Base-by-base conservation (phyloP, 2,329 filamentous ascomycete species). In the Fusarium drepaniforme region DNA sequence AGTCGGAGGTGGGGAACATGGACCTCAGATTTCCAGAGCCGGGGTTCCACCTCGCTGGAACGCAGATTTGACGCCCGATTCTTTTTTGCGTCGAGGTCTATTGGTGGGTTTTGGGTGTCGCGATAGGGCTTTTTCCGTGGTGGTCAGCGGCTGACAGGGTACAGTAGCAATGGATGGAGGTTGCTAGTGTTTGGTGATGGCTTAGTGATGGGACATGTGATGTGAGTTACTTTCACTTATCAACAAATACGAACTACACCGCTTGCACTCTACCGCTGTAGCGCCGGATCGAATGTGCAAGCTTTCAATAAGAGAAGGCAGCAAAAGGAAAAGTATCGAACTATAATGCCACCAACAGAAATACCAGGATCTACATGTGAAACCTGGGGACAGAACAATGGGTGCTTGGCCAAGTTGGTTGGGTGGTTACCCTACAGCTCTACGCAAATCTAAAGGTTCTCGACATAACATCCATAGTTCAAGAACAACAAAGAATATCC, bases 71-170 rank as follows among this genome's bases (percentile, higher is more conserved):
- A 64, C 59, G 37, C 66, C 42, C 35, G 59, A 64, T 37, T 38
- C 67, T 67, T 72, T 73, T 73, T 73, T 74, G 71, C 49, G n/a
- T 23, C 30, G 35, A 30, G 33, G 57, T 18, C 15, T 51, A 66
- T 58, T 64, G 63, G 46, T 44, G 40, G 28, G 63, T 9, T 59
- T 64, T 60, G 56, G 65, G 65, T 75, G 5, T 42, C 63, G 65
- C 37, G 66, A 68, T 66, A 64, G 28, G 66, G 56, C 42, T 44
- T 62, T 51, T 28, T 46, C 67, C 37, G 51, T 66, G 64, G 63
- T 70, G 64, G 75, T 77, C 75, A 77, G 75, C 73, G 2, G 68
- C 64, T 65, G 57, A 71, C 62, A 21, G 37, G 66, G 21, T 63
- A 38, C 30, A 12, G 30, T 33, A 33, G 30, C 30, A 33, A 33